Evolutionary conservation across 2,329 filamentous ascomycete genomes (phyloP).

Genomic region (Hymenoscyphus infarciens): DNA sequence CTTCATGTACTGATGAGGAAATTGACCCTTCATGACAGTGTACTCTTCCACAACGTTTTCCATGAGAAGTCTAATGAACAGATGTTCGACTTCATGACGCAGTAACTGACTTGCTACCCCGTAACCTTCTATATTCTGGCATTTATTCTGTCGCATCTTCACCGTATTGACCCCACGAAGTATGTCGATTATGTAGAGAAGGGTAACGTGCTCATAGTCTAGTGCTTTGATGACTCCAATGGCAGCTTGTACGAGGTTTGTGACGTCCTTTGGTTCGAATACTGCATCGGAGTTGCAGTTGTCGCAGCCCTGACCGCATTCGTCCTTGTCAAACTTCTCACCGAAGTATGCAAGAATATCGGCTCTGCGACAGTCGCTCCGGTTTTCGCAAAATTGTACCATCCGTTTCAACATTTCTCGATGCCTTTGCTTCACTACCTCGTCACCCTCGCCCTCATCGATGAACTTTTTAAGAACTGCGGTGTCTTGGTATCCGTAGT

Average conservation of each 20-base stretch:
- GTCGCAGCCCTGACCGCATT: slow-evolving; percentile 78
- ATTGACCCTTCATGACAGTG: slow-evolving; percentile 60
- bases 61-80: slow-evolving; percentile 73
- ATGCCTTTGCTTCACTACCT: slow-evolving; percentile 79
- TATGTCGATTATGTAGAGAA: slow-evolving; percentile 79
- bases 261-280: slow-evolving; percentile 74
- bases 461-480: slow-evolving; percentile 76
- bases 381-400: slow-evolving; percentile 85
- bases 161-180: slow-evolving; percentile 66
- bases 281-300: slow-evolving; percentile 74
- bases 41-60: slow-evolving; percentile 72
- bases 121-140: slow-evolving; percentile 46
- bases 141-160: slow-evolving; percentile 46
- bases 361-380: slow-evolving; percentile 78
- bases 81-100: slow-evolving; percentile 72
- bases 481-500: slow-evolving; percentile 78
- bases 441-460: slow-evolving; percentile 69
- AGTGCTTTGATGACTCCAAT: slow-evolving; percentile 63
- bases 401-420: slow-evolving; percentile 81
- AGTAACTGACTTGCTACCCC: slow-evolving; percentile 68
- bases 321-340: slow-evolving; percentile 68
- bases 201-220: slow-evolving; percentile 59
- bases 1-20: slow-evolving; percentile 70
- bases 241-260: slow-evolving; percentile 66
- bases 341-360: slow-evolving; percentile 94